Conservation (phyloP, 495 filamentous ascomycete species). For the Penicillium steckii region DNA sequence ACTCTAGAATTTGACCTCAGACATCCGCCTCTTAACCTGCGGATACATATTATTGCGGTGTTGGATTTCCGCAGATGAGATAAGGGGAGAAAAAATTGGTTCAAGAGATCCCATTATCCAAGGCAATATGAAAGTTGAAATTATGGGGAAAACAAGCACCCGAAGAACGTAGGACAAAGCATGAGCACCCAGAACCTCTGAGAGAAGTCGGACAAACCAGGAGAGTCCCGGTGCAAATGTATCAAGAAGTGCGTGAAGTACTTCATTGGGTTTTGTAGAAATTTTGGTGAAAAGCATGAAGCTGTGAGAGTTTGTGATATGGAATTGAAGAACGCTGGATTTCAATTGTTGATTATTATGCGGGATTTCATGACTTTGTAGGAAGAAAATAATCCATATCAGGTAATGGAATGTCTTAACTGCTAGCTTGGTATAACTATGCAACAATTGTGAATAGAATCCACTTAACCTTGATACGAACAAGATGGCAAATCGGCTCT, state of each 20-base stretch:
- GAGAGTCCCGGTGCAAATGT: neutral
- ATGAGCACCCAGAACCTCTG: neutral
- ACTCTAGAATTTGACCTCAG: neutral
- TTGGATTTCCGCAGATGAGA: neutral
- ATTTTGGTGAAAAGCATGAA: conserved; percentile 1
- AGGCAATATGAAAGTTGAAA: conserved; percentile 3
- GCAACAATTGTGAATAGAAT: no score
- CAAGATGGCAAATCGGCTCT: no score
- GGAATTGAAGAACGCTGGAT: neutral
- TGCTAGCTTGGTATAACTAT: no score
- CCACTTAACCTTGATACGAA: no score
- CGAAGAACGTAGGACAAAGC: neutral
- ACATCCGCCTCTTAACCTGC: neutral
- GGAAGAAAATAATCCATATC: no score
- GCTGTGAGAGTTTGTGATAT: neutral
- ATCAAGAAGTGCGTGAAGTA: conserved; percentile 1
- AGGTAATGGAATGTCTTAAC: no score
- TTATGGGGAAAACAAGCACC: neutral
- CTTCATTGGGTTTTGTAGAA: neutral
- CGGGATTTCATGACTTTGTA: no score
- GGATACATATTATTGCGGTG: conserved; percentile 3
- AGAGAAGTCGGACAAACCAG: neutral
- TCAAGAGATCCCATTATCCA: neutral
- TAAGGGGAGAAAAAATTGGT: neutral
- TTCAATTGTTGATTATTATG: no score